Evolutionary conservation across 371 early-diverging fungal species (phyloP).

Genomic region (Mortierella sp.): DNA sequence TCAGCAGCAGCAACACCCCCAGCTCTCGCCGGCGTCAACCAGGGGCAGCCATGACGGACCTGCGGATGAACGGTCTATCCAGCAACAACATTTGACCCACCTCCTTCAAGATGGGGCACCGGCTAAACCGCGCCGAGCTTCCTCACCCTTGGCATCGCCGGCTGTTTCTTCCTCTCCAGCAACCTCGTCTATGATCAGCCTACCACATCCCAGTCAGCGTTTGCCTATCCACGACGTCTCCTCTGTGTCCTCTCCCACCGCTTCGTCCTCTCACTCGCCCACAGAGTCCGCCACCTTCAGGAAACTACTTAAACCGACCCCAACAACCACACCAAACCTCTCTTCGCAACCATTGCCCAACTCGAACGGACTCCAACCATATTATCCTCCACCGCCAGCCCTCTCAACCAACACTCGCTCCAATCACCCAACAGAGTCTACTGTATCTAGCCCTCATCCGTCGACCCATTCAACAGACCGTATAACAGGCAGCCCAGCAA

Average conservation of each 20-base stretch:
- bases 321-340: not conserved
- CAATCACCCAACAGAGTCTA: not conserved
- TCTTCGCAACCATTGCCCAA: not conserved
- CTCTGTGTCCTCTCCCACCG: not conserved
- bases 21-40: not conserved
- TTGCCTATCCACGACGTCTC: slow-evolving; percentile 15
- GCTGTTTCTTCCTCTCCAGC: slow-evolving; percentile 9
- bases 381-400: slow-evolving; percentile 46
- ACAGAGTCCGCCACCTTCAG: not conserved
- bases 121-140: not conserved
- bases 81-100: slow-evolving; percentile 19
- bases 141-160: slow-evolving; percentile 3
- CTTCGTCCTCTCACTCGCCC: slow-evolving; percentile 9
- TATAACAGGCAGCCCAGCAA: not conserved
- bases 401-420: not conserved
- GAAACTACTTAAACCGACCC: slow-evolving; percentile 9
- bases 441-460: not conserved
- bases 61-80: slow-evolving; percentile 12
- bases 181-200: slow-evolving; percentile 16
- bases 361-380: slow-evolving; percentile 31
- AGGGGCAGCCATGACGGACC: slow-evolving; percentile 1
- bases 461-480: not conserved
- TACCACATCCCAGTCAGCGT: slow-evolving; percentile 19
- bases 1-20: not conserved
- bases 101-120: slow-evolving; percentile 13